Conservation (phyloP, 2,329 filamentous ascomycete genomes). For the Sporothrix euskadiensis region DNA sequence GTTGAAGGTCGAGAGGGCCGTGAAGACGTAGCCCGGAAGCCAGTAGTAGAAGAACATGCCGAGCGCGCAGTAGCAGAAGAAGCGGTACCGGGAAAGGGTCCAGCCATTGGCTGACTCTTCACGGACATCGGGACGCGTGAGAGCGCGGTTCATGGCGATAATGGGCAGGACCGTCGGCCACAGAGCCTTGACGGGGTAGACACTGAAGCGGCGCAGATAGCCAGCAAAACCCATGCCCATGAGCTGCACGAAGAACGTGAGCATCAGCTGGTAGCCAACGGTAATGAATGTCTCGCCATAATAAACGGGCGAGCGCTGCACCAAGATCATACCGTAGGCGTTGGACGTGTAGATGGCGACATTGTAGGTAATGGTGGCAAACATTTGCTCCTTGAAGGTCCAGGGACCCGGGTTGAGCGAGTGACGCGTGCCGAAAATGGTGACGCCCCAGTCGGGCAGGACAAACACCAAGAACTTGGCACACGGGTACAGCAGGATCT, state of each 20-base stretch:
- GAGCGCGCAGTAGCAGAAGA: constrained; percentile 45
- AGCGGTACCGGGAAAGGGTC: constrained; percentile 47
- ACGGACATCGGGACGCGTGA: constrained; percentile 40
- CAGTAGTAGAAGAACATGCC: constrained; percentile 51
- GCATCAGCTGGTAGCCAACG: constrained; percentile 46
- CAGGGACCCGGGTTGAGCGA: constrained; percentile 47
- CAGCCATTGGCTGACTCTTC: constrained; percentile 47
- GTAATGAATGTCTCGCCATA: constrained; percentile 45
- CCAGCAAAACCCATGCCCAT: constrained; percentile 49
- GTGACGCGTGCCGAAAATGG: constrained; percentile 43
- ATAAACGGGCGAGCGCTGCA: constrained; percentile 43
- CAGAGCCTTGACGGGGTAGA: constrained; percentile 44
- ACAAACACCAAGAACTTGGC: constrained; percentile 47
- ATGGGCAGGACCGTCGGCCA: constrained; percentile 47
- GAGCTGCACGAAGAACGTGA: constrained; percentile 46
- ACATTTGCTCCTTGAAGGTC: constrained; percentile 48
- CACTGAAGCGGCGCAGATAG: constrained; percentile 43
- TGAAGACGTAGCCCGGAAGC: constrained; percentile 51
- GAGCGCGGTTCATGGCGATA: constrained; percentile 42
- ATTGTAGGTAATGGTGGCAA: constrained; percentile 45
- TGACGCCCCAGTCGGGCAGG: constrained; percentile 50
- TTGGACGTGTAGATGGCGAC: constrained; percentile 43
- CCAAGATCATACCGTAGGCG: constrained; percentile 42
- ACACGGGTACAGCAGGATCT: constrained; percentile 51
- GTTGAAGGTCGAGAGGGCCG: constrained; percentile 47